A percentile compares a stretch with the other conserved stretches of the same genome.
Conservation (phyloP, 1,284 basidiomycete genomes). For the Leccinum pseudoinsigne region DNA sequence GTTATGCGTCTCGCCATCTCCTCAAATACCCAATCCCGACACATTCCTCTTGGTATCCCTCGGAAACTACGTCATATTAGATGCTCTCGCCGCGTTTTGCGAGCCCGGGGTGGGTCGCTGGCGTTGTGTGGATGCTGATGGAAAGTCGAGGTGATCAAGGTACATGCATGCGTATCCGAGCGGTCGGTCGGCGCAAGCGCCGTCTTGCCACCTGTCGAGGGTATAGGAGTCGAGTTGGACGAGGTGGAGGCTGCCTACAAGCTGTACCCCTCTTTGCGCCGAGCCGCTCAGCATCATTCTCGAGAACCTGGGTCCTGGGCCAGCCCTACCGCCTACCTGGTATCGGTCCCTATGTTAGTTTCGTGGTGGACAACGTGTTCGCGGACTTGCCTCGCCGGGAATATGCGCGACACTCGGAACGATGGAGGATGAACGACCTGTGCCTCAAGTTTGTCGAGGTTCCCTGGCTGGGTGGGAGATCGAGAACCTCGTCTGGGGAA, state of each 20-base stretch:
- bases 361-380: conserved; percentile 90
- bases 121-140: conserved; percentile 81
- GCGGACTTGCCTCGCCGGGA: conserved; percentile 69
- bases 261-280: too few species aligned
- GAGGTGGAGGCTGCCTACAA: too few species aligned
- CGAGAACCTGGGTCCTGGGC: conserved; percentile 45
- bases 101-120: conserved; percentile 71
- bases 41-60: too few species aligned
- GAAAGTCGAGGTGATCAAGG: conserved; percentile 88
- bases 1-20: conserved; percentile 81
- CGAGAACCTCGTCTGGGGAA: conserved; percentile 52
- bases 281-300: too few species aligned
- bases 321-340: conserved; percentile 76
- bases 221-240: too few species aligned
- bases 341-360: conserved; percentile 76
- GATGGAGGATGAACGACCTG: conserved; percentile 87
- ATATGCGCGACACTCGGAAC: conserved; percentile 73
- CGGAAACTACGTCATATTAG: too few species aligned
- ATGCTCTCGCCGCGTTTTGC: conserved; percentile 66
- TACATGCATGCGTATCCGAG: conserved; percentile 43
- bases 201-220: too few species aligned
- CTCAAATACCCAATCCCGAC: conserved; percentile 72
- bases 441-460: conserved; percentile 83
- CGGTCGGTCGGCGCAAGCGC: conserved; percentile 24
- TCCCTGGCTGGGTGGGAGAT: conserved; percentile 80